Conservation (phyloP, 2,329 filamentous ascomycete species). For the Exserohilum rostratum region DNA sequence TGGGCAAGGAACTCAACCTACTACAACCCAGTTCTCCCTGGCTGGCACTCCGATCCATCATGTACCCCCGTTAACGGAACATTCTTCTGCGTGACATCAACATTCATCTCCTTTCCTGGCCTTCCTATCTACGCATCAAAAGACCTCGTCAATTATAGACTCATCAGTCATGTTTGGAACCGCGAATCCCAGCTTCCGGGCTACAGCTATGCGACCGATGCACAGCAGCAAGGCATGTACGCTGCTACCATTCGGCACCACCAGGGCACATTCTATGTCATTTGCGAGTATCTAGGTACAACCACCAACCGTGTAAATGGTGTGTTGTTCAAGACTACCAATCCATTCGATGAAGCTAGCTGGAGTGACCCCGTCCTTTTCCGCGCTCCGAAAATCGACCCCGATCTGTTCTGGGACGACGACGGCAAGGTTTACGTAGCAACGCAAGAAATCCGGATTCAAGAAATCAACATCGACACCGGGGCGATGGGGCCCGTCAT, state of each 20-base stretch:
- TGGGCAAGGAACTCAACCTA: background rate
- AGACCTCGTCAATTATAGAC: constrained; percentile 59
- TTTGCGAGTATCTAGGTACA: constrained; percentile 21
- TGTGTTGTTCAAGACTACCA: constrained; percentile 22
- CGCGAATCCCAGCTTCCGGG: constrained; percentile 46
- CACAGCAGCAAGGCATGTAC: constrained; percentile 25
- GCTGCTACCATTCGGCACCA: constrained; percentile 33
- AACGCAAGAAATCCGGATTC: constrained; percentile 10
- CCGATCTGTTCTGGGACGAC: constrained; percentile 62
- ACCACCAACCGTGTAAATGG: background rate
- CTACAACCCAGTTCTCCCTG: constrained; percentile 25
- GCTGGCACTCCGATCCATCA: constrained; percentile 59
- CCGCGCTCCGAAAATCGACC: constrained; percentile 50
- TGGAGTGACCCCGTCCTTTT: constrained; percentile 32
- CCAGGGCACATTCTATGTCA: constrained; percentile 28
- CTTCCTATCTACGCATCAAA: constrained; percentile 61
- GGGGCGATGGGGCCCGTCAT: constrained; percentile 35
- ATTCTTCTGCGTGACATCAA: constrained; percentile 60
- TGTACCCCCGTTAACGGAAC: constrained; percentile 49
- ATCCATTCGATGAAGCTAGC: constrained; percentile 19
- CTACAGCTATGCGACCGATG: constrained; percentile 14
- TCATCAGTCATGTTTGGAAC: constrained; percentile 48
- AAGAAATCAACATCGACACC: constrained; percentile 43
- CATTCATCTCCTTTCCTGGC: constrained; percentile 60
- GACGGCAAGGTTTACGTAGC: constrained; percentile 60